Percentiles rank a stretch among this genome's conserved stretches.
Evolutionary conservation across 192 early-diverging fungal species (phyloP).

Genomic region (Oehlia diaphana): DNA sequence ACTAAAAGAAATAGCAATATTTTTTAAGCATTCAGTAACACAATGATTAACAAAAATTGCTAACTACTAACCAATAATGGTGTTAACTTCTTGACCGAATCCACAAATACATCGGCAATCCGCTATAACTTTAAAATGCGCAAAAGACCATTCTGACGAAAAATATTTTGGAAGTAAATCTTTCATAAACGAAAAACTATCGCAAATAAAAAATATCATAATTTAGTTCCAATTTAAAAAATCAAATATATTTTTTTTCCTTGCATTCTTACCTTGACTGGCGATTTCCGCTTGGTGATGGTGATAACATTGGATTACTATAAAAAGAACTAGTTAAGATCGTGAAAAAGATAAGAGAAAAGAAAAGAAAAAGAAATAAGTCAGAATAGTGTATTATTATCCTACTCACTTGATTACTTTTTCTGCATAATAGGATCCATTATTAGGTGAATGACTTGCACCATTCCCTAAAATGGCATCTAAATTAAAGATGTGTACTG

Average conservation of each 20-base stretch:
- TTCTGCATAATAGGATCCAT: constrained; percentile 54
- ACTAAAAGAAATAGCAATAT: constrained; percentile 36
- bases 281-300: constrained; percentile 47
- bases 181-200: constrained; percentile 68
- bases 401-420: constrained; percentile 33
- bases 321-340: background rate
- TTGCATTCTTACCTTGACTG: constrained; percentile 44
- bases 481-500: constrained; percentile 91
- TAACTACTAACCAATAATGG: constrained; percentile 57
- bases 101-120: constrained; percentile 81
- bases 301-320: constrained; percentile 1
- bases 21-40: background rate
- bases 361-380: background rate
- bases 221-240: background rate
- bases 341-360: too few species aligned
- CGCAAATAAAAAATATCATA: background rate
- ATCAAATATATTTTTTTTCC: background rate
- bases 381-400: background rate
- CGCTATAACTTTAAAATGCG: constrained; percentile 75
- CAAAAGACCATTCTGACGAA: constrained; percentile 93
- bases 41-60: background rate
- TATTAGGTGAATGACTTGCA: constrained; percentile 38
- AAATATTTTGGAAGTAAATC: constrained; percentile 91
- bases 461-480: constrained; percentile 50
- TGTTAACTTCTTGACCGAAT: constrained; percentile 77